phyloP scores from a whole-genome alignment of 225 moss, liverwort and hornwort species.

The Straminergon stramineum region DNA sequence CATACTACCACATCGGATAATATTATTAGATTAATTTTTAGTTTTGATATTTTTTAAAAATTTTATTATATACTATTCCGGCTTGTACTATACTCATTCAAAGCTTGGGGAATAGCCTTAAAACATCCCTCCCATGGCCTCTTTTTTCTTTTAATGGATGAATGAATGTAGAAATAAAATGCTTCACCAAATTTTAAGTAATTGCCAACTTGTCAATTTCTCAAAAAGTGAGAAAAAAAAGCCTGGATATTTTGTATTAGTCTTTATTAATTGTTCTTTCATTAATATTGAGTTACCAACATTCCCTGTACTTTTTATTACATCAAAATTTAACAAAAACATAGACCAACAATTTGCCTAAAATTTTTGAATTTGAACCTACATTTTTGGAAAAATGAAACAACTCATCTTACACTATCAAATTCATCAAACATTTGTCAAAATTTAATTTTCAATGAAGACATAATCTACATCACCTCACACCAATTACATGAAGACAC shows the following conservation, averaged over 20 bases:
- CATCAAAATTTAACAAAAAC: background rate
- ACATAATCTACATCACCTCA: no score
- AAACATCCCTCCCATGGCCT: no score
- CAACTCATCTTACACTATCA: background rate
- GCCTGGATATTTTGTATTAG: rapidly evolving
- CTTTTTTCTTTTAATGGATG: no score
- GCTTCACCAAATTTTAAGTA: background rate
- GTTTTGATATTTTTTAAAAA: no score
- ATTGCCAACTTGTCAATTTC: rapidly evolving
- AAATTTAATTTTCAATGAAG: background rate
- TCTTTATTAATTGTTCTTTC: no score
- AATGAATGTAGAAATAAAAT: background rate
- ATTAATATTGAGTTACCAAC: rapidly evolving
- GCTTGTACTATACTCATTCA: no score
- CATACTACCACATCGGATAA: no score
- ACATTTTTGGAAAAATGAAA: background rate
- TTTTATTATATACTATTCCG: no score
- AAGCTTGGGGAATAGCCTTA: no score
- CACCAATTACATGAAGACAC: no score
- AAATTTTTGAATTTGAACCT: rapidly evolving
- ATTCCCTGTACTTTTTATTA: background rate
- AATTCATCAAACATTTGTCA: rapidly evolving
- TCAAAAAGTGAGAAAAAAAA: background rate
- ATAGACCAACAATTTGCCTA: rapidly evolving
- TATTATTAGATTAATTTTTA: no score